Conservation (phyloP, 345 rosid genomes). For the Conringia planisiliqua region DNA sequence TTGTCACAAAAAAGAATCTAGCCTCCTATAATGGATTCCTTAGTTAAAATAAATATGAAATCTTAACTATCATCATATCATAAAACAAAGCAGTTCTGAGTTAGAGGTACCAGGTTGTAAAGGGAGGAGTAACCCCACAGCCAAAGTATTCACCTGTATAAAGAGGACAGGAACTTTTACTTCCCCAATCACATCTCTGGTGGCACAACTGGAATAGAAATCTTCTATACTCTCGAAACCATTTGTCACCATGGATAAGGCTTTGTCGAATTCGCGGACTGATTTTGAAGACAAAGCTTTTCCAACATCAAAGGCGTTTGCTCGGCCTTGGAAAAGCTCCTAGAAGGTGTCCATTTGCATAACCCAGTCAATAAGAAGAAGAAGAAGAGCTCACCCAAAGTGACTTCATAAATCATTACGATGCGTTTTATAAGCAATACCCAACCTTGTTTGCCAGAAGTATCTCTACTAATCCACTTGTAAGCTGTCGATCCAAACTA, state of each 20-base stretch:
- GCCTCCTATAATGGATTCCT: background rate
- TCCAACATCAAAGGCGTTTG: conserved; percentile 77
- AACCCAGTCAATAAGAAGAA: conserved; percentile 15
- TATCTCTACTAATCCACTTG: conserved; percentile 71
- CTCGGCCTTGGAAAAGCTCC: conserved; percentile 87
- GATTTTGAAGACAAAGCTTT: conserved; percentile 76
- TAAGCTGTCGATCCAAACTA: conserved; percentile 57
- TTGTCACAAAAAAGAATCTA: background rate
- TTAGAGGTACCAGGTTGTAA: background rate
- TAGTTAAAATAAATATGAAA: conserved; percentile 4
- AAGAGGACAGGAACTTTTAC: conserved; percentile 91
- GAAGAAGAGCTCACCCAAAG: conserved; percentile 5
- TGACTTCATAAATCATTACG: background rate
- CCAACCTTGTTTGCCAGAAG: conserved; percentile 79
- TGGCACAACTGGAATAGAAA: conserved; percentile 74
- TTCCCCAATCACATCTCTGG: conserved; percentile 58
- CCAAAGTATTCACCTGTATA: conserved; percentile 60
- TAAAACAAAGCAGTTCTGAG: background rate
- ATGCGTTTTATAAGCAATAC: conserved; percentile 4
- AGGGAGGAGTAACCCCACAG: background rate
- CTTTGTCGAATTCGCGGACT: conserved; percentile 82
- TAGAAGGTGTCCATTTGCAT: conserved; percentile 34
- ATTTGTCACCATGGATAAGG: conserved; percentile 82
- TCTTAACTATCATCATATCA: background rate
- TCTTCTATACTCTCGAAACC: conserved; percentile 77